A percentile compares a stretch with the other conserved stretches of the same genome.
These are phyloP conservation scores for Massarina eburnea DNA, from an alignment of 2,329 filamentous ascomycete genomes.

Conservation along the genomic window DNA sequence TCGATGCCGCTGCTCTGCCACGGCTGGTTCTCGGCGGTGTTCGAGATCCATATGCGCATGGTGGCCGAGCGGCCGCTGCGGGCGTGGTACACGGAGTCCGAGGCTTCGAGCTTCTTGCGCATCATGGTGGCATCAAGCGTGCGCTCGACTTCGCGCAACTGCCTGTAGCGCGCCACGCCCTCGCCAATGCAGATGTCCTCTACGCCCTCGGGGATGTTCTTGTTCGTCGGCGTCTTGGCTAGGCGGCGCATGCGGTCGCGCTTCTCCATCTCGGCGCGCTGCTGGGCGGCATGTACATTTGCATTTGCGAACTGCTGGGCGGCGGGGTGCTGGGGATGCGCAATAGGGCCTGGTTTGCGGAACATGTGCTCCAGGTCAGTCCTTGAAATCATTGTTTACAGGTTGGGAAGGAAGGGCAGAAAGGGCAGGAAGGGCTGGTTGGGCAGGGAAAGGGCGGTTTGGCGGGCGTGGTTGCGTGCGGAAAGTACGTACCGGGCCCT, in stretches of 20 bases:
- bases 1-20: constrained; percentile 78
- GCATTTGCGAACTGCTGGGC: constrained; percentile 48
- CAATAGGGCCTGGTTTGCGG: constrained; percentile 49
- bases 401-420: neutral
- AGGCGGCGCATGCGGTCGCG: constrained; percentile 74
- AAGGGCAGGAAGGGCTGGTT: neutral
- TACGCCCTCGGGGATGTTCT: constrained; percentile 87
- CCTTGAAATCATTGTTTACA: constrained; percentile 46
- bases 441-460: constrained; percentile 15
- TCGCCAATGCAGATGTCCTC: constrained; percentile 79
- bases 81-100: constrained; percentile 75
- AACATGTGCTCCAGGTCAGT: constrained; percentile 52
- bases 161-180: constrained; percentile 77
- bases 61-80: constrained; percentile 79
- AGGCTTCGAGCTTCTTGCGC: constrained; percentile 87
- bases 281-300: constrained; percentile 46
- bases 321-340: constrained; percentile 52
- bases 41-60: constrained; percentile 90
- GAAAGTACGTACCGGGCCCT: constrained; percentile 46
- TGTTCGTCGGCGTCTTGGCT: constrained; percentile 89
- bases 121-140: constrained; percentile 90
- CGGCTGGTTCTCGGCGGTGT: constrained; percentile 89
- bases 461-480: constrained; percentile 10
- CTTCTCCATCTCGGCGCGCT: constrained; percentile 51
- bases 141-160: constrained; percentile 83